phyloP scores from a whole-genome alignment of 2,329 filamentous ascomycete genomes.

The Metarhizium anisopliae region DNA sequence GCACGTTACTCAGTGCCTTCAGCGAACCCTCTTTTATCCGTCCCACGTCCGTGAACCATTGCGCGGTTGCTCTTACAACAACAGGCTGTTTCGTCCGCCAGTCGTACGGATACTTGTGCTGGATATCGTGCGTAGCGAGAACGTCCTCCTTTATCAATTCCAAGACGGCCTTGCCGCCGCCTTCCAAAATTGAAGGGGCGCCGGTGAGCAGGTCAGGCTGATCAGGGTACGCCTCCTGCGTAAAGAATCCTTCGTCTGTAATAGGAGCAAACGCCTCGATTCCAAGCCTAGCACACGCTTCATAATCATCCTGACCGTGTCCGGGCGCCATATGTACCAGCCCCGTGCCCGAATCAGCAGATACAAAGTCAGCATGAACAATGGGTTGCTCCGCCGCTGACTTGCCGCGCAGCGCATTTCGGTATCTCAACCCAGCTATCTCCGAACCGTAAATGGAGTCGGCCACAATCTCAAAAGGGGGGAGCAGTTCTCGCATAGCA shows the following conservation, averaged over 20 bases:
- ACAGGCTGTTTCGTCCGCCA: constrained; percentile 94
- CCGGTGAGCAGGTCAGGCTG: constrained; percentile 53
- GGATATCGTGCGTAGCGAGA: constrained; percentile 60
- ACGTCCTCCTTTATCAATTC: constrained; percentile 58
- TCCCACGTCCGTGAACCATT: constrained; percentile 94
- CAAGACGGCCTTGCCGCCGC: constrained; percentile 62
- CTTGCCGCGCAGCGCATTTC: constrained; percentile 57
- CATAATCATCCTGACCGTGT: constrained; percentile 94
- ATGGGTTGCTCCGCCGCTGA: constrained; percentile 54
- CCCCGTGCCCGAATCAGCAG: constrained; percentile 81
- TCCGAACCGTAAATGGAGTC: constrained; percentile 54
- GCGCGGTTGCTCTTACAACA: constrained; percentile 83
- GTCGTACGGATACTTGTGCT: constrained; percentile 95
- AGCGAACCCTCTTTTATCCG: constrained; percentile 70
- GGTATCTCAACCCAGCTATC: constrained; percentile 58
- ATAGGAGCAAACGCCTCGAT: constrained; percentile 76
- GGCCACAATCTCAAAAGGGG: constrained; percentile 43
- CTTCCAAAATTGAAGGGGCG: constrained; percentile 62
- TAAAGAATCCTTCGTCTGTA: constrained; percentile 73
- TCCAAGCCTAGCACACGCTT: constrained; percentile 61
- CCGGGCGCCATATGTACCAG: constrained; percentile 93
- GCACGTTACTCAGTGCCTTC: constrained; percentile 58
- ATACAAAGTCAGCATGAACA: constrained; percentile 81
- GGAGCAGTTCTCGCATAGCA: constrained; percentile 40
- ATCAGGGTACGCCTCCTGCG: constrained; percentile 65